Conservation (phyloP, 2,329 filamentous ascomycete genomes). For the Fusarium hostae region DNA sequence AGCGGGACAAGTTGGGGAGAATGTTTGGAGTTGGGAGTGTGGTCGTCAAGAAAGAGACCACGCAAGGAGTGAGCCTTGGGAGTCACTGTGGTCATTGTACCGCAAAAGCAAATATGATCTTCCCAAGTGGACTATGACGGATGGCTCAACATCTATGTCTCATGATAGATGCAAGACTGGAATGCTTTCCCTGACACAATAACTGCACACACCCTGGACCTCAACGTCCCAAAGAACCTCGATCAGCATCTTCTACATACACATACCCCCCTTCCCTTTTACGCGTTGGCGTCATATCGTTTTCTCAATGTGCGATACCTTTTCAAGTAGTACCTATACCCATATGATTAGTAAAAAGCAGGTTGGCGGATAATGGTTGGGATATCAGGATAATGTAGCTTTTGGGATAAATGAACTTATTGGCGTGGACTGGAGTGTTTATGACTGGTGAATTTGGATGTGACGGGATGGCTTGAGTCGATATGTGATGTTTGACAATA, state of each 20-base stretch:
- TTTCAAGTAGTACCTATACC: conserved; percentile 74
- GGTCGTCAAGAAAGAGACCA: conserved; percentile 80
- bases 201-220: background rate
- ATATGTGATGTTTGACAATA: background rate
- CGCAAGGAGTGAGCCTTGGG: conserved; percentile 6
- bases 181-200: conserved; percentile 11
- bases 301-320: conserved; percentile 87
- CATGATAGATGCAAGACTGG: conserved; percentile 16
- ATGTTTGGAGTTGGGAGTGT: conserved; percentile 87
- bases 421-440: background rate
- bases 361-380: conserved; percentile 11
- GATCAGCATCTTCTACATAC: conserved; percentile 10
- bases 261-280: conserved; percentile 24
- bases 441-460: background rate
- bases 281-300: conserved; percentile 71
- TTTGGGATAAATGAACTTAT: conserved; percentile 20
- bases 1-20: conserved; percentile 84
- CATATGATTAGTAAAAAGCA: conserved; percentile 40
- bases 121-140: conserved; percentile 15
- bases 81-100: conserved; percentile 2
- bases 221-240: conserved; percentile 8
- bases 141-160: conserved; percentile 21
- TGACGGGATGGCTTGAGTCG: background rate
- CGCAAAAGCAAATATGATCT: conserved; percentile 28
- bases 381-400: conserved; percentile 19